Evolutionary conservation across 129 eudicot genomes (phyloP).

Genomic region (Tanacetum coccineum): DNA sequence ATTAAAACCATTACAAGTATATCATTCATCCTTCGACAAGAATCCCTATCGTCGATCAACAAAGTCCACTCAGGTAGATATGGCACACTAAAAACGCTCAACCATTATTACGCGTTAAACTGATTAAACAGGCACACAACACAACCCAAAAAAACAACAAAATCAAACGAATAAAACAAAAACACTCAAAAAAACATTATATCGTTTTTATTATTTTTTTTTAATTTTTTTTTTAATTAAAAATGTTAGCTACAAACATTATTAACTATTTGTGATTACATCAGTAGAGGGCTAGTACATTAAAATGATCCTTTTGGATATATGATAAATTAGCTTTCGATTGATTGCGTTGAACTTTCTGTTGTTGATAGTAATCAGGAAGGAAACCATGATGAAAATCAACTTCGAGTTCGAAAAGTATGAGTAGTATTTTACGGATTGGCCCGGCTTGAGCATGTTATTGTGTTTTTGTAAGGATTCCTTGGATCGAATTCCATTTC

Average conservation of each 20-base stretch:
- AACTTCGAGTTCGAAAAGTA: conserved; percentile 1
- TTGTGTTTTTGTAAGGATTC: not conserved
- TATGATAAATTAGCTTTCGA: not conserved
- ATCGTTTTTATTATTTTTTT: too few relatives aligned
- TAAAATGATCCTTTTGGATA: not conserved
- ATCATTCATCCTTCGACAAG: not conserved
- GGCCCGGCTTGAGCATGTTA: not conserved
- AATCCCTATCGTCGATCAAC: conserved; percentile 28
- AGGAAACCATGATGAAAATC: conserved; percentile 14
- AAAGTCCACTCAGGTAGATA: conserved; percentile 15
- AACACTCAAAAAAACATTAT: too few relatives aligned
- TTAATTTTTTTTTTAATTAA: too few relatives aligned
- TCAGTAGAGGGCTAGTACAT: not conserved
- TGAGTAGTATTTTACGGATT: not conserved
- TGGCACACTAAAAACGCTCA: conserved; percentile 16
- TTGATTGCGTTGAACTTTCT: conserved; percentile 7
- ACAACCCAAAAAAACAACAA: too few relatives aligned
- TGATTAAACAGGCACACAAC: not conserved
- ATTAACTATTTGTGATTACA: not conserved
- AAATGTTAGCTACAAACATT: not conserved
- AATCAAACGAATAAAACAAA: too few relatives aligned
- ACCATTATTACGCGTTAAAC: not conserved
- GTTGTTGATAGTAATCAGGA: not conserved
- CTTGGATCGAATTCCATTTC: conserved; percentile 7
- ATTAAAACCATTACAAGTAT: conserved; percentile 10